phyloP scores from a whole-genome alignment of 176 grass and related monocot genomes.

The Aegilops bicornis region DNA sequence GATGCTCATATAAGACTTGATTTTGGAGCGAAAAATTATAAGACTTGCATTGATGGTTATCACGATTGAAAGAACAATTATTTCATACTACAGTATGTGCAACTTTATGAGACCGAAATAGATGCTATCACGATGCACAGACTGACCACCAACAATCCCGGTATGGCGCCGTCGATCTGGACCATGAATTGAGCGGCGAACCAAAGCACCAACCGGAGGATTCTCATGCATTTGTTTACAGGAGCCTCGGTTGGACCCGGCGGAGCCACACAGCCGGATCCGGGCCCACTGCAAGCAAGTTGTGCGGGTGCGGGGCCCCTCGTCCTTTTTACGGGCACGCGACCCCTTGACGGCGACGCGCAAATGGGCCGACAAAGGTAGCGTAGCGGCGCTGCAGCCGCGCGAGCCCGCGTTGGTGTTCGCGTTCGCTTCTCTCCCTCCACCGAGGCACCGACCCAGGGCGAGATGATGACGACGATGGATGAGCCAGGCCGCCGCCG shows the following conservation, averaged over 20 bases:
- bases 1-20: too few species aligned
- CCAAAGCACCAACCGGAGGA: not conserved
- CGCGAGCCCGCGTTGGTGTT: not conserved
- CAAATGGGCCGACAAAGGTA: constrained; percentile 41
- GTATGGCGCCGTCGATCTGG: not conserved
- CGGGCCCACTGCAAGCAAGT: not conserved
- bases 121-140: too few species aligned
- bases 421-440: not conserved
- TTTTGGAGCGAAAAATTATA: too few species aligned
- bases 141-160: too few species aligned
- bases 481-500: not conserved
- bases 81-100: too few species aligned
- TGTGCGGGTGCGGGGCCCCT: not conserved
- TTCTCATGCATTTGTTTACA: not conserved
- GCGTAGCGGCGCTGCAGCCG: not conserved
- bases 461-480: not conserved
- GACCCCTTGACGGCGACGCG: not conserved
- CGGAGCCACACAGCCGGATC: not conserved
- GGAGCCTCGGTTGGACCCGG: constrained; percentile 1
- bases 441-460: not conserved
- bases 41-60: not conserved
- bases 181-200: not conserved
- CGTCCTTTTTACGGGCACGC: not conserved
- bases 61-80: not conserved
- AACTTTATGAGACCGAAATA: too few species aligned